Conservation (phyloP, 768 basidiomycete species). For the Russula emetica region DNA sequence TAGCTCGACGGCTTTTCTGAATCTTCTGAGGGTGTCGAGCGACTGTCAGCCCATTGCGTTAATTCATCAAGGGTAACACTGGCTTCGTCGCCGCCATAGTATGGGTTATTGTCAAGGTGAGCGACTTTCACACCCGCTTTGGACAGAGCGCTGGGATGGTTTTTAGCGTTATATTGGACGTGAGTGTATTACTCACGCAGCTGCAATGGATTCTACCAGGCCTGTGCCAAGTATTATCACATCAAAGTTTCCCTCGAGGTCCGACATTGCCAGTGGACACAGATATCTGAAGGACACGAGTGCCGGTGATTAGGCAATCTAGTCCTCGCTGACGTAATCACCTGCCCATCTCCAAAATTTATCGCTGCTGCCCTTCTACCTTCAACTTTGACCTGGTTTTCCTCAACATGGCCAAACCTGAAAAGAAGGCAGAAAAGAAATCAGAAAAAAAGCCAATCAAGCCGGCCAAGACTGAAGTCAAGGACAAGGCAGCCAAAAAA, state of each 20-base stretch:
- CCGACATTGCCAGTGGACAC: conserved; percentile 13
- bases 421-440: conserved; percentile 41
- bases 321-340: conserved; percentile 19
- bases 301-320: not conserved
- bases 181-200: conserved; percentile 61
- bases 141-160: conserved; percentile 64
- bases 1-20: conserved; percentile 27
- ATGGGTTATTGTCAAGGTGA: conserved; percentile 78
- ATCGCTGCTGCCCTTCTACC: not conserved
- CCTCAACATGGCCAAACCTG: conserved; percentile 39
- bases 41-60: conserved; percentile 55
- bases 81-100: conserved; percentile 84
- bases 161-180: conserved; percentile 13
- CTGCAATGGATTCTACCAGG: conserved; percentile 76
- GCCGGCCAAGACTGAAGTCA: conserved; percentile 32
- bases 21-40: conserved; percentile 27
- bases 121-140: conserved; percentile 85
- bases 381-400: conserved; percentile 17
- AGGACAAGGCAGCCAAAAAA: conserved; percentile 35
- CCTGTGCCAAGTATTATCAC: conserved; percentile 73
- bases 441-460: conserved; percentile 35
- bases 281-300: no score
- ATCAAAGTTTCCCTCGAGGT: conserved; percentile 47
- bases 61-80: conserved; percentile 81
- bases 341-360: conserved; percentile 13